Base-by-base conservation (phyloP, 108 stramenopile genomes). In the Cyclostephanos tholiformis region DNA sequence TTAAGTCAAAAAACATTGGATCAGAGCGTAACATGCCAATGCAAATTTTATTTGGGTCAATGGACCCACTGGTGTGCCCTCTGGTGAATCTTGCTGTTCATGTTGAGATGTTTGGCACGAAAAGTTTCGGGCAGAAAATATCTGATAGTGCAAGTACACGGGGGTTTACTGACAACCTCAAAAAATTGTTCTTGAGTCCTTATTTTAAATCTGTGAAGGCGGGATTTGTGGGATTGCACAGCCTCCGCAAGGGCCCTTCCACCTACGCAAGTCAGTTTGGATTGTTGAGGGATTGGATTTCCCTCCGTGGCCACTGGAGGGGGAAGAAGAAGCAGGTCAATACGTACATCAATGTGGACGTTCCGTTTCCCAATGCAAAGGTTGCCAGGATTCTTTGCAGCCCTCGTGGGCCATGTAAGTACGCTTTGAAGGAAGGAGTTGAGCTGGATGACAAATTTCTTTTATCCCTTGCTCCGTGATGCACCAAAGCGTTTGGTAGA, bases 161-260 rank as follows among this genome's bases (percentile, higher is more conserved):
- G n/a, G n/a, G n/a, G n/a, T n/a, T n/a, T n/a, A n/a, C n/a, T n/a
- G n/a, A 41, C 41, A 12, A 41, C 41, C 41, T 41, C 12, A 12
- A 41, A 8, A 41, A 12, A 41, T 41, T 41, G 41, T 12, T 41
- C 41, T 41, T 41, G 41, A 64, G 63, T 43, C n/a, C 23, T 64
- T 6, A 19, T 43, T 64, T 64, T 13, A 5, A 17, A 2, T 4
- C 36, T 17, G 29, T 23, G 20, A 16, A 43, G 20, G 38, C 32
- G 11, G 63, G 43, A 4, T 17, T 11, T 4, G n/a, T 64, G 3
- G 63, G 63, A 36, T 46, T 43, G n/a, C 63, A 64, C 63, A 64
- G 63, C 41, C 36, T 64, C 23, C 63, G 63, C 63, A 64, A 64
- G 41, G 63, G 63, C 22, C 39, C 63, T 64, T 36, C 63, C 9